Evolutionary conservation across 2,329 filamentous ascomycete species (phyloP).

Genomic region (Aspergillus japonicus): DNA sequence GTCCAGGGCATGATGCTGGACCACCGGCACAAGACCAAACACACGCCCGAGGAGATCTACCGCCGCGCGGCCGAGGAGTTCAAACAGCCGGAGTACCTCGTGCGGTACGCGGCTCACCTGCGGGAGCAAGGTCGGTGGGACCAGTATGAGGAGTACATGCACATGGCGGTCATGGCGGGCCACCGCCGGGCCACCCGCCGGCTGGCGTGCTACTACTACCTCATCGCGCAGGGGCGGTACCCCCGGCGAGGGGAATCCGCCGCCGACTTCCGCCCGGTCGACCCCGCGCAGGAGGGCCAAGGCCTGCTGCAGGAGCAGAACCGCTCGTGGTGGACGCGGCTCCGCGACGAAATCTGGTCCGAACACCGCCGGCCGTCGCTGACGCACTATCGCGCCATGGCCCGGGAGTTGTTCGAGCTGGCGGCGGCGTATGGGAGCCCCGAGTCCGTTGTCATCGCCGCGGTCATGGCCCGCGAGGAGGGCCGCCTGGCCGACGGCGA

Average conservation of each 20-base stretch:
- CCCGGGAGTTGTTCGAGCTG: conserved; percentile 38
- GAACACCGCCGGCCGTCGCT: conserved; percentile 11
- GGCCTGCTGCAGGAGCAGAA: not conserved
- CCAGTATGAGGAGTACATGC: conserved; percentile 37
- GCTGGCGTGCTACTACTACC: conserved; percentile 40
- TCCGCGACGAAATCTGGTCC: no score
- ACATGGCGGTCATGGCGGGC: conserved; percentile 31
- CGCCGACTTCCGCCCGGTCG: not conserved
- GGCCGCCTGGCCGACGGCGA: conserved; percentile 9
- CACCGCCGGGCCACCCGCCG: conserved; percentile 31
- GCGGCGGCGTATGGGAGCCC: conserved; percentile 20
- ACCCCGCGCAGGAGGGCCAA: not conserved
- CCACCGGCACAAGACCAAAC: not conserved
- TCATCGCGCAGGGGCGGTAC: conserved; percentile 27
- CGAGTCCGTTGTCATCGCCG: conserved; percentile 28
- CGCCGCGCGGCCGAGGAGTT: conserved; percentile 30
- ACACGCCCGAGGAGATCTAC: conserved; percentile 21
- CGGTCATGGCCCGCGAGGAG: conserved; percentile 31
- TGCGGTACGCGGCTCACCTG: conserved; percentile 28
- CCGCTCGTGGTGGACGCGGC: not conserved
- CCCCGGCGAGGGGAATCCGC: conserved; percentile 19
- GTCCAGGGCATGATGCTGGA: conserved; percentile 20
- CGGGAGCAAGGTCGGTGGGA: conserved; percentile 23
- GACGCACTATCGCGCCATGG: conserved; percentile 27
- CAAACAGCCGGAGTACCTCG: conserved; percentile 29